phyloP scores from a whole-genome alignment of 305 asterid genomes.

The Euphrasia arctica region DNA sequence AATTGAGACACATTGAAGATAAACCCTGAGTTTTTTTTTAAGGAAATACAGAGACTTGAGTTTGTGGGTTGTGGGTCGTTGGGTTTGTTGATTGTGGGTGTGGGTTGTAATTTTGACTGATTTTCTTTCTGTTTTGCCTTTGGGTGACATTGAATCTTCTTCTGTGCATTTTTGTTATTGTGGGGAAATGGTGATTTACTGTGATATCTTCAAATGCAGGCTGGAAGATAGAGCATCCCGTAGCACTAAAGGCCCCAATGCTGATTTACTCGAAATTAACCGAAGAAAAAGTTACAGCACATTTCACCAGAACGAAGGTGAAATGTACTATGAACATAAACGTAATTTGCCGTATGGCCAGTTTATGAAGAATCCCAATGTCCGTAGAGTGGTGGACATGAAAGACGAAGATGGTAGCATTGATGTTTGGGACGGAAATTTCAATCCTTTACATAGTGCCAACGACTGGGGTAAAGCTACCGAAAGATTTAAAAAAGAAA shows the following conservation, averaged over 20 bases:
- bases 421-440: constrained; percentile 12
- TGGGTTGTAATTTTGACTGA: too few species aligned
- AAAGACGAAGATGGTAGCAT: constrained; percentile 21
- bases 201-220: constrained; percentile 41
- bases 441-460: constrained; percentile 25
- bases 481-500: constrained; percentile 29
- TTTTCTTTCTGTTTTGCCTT: too few species aligned
- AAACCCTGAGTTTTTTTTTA: too few species aligned
- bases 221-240: constrained; percentile 42
- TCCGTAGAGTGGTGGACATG: constrained; percentile 24
- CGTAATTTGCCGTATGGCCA: constrained; percentile 11
- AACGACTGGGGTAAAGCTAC: constrained; percentile 48
- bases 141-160: background rate
- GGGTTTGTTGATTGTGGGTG: background rate
- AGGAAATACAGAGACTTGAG: too few species aligned
- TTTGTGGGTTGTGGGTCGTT: background rate
- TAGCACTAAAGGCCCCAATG: constrained; percentile 27
- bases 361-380: constrained; percentile 16
- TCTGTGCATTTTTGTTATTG: too few species aligned
- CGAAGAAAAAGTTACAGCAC: constrained; percentile 39
- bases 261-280: constrained; percentile 38
- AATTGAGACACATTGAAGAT: too few species aligned
- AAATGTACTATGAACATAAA: constrained; percentile 15
- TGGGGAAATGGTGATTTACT: too few species aligned
- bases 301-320: constrained; percentile 4